Evolutionary conservation across 1,284 basidiomycete species (phyloP), one percentile per base, ranked within the genome.

Genomic region (Trametes hirsuta): DNA sequence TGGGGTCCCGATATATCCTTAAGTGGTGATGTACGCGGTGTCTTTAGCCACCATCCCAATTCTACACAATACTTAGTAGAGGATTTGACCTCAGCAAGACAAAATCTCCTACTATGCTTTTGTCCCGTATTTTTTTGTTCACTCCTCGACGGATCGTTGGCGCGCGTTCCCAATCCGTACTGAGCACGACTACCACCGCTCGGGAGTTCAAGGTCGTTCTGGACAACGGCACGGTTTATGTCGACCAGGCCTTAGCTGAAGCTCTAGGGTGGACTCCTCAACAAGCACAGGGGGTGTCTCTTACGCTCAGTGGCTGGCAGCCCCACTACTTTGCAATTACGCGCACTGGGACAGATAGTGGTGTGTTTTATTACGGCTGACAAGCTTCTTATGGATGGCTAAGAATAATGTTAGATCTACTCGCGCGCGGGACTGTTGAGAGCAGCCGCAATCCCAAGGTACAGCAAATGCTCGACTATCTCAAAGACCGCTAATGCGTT

Each of bases 241-340:
- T 69, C 34, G 64, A 68, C 48, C 58, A 65, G 47, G 41, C 49
- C 1, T 50, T 71, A 6, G 69, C 67, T 8, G 66, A 68, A 40
- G 67, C 66, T 10, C 63, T 71, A 1, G 68, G 67, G 11, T 71
- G 68, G 69, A 58, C 42, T 3, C 30, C 63, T 30, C 53, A 35
- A 4, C 40, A 37, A 10, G 11, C n/a, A 1, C 47, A 62, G 6
- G 59, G 67, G 10, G 57, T 66, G 4, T 40, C 64, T 0, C 51
- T 68, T 36, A 66, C 68, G 1, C 61, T 69, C 6, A 65, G 55
- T 36, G 68, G 67, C 2, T 68, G 66, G 67, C 63, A 53, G 9
- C 69, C 69, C 24, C 36, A 62, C 21, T 71, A 69, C 54, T 69
- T 71, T 47, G 65, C 67, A 0, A 68, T 69, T 15, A 53, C 69